Percentiles rank a stretch among this genome's conserved stretches.
Evolutionary conservation across 2,329 filamentous ascomycete species (phyloP).

Genomic region (Colletotrichum incanum): DNA sequence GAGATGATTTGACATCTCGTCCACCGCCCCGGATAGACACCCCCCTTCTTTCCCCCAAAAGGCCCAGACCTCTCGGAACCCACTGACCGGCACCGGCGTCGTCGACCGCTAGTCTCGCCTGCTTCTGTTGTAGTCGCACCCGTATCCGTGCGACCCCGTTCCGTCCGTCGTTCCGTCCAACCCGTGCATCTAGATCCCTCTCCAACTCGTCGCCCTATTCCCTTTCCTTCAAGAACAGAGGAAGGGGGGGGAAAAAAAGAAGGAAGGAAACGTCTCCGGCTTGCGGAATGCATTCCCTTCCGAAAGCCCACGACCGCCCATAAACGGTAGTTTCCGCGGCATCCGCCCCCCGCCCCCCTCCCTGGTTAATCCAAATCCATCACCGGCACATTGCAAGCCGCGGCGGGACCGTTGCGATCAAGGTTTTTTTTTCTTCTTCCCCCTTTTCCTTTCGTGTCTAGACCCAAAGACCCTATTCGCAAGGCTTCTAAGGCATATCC

Average conservation of each 20-base stretch:
- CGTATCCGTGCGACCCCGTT: background rate
- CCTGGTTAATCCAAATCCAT: background rate
- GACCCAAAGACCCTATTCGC: no score
- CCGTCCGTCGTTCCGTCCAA: background rate
- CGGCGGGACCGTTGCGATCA: background rate
- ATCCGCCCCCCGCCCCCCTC: background rate
- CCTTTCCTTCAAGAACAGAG: background rate
- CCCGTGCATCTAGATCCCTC: background rate
- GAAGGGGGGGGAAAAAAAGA: no score
- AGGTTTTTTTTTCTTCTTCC: no score
- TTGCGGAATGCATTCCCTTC: background rate
- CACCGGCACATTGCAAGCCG: constrained; percentile 7
- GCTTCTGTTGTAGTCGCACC: background rate
- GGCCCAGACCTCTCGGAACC: constrained; percentile 4
- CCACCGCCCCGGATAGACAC: background rate
- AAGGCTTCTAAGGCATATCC: background rate
- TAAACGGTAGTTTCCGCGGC: background rate
- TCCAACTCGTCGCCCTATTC: background rate
- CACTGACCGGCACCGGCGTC: constrained; percentile 15
- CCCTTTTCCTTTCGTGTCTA: no score
- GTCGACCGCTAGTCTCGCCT: constrained; percentile 16
- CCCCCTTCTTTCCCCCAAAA: background rate
- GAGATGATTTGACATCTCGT: background rate
- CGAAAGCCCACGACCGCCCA: background rate
- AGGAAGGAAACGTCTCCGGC: background rate